Evolutionary conservation across 2,329 filamentous ascomycete species (phyloP), one percentile per base, ranked within the genome.

Genomic region (Zymoseptoria crescenta): DNA sequence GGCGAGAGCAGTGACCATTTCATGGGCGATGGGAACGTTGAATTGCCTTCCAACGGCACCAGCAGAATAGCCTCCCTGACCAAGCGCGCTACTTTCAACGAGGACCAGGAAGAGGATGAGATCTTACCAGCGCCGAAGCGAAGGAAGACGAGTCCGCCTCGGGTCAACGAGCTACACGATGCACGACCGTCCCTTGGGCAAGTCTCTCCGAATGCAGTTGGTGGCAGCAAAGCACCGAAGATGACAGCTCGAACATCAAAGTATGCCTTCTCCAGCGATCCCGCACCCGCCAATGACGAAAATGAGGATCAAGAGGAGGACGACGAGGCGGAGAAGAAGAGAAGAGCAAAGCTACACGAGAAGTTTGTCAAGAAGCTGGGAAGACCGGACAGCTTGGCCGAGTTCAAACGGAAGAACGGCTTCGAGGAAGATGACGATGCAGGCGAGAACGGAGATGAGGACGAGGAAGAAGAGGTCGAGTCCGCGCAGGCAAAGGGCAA

Each of bases 351-450:
- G 54, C 76, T 96, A 24, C 94, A 96, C 71, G 80, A 83, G 62
- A 88, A 86, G 67, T 99, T 97, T 69, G 87, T 97, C 30, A 89
- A 89, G 79, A 96, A 93, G 73, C 83, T 99, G 2, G 92, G 93
- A 0, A 85, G 88, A 50, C 87, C 91, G 0, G 91, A 96, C 70
- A 93, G 90, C 70, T 79, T 96, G 64, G 80, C 83, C 27, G 81
- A 85, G 62, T 82, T 88, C 56, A 84, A 84, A 68, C 79, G 86
- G 60, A 79, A 82, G 13, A 83, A 85, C 65, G 79, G 79, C 63
- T 73, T 79, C 53, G 76, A 79, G 24, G 77, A 78, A 8, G 80
- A 83, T 35, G 84, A 86, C 50, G 74, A 77, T 1, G 78, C 80
- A 56, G 75, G 75, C 30, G 75, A 77, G 8, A 81, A 77, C 0